These are phyloP conservation scores for Ogataea ganodermae DNA, from an alignment of 805 yeast genomes.

Conservation along the genomic window DNA sequence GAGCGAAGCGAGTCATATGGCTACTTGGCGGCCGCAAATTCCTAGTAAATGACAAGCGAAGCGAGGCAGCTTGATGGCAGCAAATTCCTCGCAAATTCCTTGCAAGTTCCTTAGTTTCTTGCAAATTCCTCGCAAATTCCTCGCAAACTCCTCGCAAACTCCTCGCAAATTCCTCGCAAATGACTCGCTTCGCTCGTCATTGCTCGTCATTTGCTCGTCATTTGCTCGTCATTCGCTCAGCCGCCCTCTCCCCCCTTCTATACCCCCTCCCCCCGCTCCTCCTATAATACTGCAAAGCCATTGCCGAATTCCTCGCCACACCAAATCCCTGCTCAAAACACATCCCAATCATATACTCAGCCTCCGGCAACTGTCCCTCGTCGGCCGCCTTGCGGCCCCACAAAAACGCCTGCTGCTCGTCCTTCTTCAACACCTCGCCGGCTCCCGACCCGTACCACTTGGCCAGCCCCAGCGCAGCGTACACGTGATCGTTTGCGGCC, in stretches of 20 bases:
- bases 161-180: not conserved
- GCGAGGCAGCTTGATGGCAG: too few relatives aligned
- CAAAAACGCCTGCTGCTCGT: constrained; percentile 63
- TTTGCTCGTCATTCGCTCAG: constrained; percentile 28
- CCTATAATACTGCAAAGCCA: constrained; percentile 52
- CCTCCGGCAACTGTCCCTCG: constrained; percentile 54
- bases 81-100: too few relatives aligned
- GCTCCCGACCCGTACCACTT: constrained; percentile 82
- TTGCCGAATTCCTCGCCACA: constrained; percentile 41
- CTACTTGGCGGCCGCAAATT: too few relatives aligned
- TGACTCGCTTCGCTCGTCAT: not conserved
- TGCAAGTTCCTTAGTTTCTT: too few relatives aligned
- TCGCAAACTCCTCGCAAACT: too few relatives aligned
- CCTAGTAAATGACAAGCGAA: too few relatives aligned
- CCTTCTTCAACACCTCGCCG: constrained; percentile 49
- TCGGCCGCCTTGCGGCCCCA: constrained; percentile 69
- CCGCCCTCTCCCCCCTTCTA: constrained; percentile 49
- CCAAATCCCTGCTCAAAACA: constrained; percentile 70
- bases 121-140: too few relatives aligned
- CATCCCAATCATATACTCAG: constrained; percentile 69
- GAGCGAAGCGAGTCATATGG: too few relatives aligned
- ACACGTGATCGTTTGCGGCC: constrained; percentile 63
- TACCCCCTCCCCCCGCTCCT: constrained; percentile 67
- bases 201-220: not conserved
- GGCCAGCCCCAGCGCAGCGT: constrained; percentile 69